Conservation (phyloP, 139 green algal species). For the Dunaliella sp. region DNA sequence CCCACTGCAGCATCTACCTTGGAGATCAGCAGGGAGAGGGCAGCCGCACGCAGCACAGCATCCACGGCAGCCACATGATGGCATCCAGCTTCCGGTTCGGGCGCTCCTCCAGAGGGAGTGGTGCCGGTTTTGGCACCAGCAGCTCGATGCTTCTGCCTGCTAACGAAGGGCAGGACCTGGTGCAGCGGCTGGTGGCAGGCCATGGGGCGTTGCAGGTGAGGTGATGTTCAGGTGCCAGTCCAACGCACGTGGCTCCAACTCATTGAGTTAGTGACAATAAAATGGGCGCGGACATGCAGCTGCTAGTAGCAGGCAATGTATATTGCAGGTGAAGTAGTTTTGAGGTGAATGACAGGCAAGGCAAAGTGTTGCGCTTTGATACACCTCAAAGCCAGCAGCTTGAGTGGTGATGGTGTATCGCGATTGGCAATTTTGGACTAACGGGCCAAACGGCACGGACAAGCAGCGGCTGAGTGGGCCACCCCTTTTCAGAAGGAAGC, state of each 20-base stretch:
- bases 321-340: background rate
- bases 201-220: slow-evolving; percentile 48
- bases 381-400: too few species aligned
- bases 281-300: background rate
- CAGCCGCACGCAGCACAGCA: slow-evolving; percentile 1
- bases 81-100: too few species aligned
- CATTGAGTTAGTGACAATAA: too few species aligned
- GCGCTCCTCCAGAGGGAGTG: too few species aligned
- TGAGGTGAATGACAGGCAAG: background rate
- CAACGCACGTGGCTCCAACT: too few species aligned
- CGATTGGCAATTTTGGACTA: too few species aligned
- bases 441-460: too few species aligned
- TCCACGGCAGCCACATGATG: too few species aligned
- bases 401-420: too few species aligned
- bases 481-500: too few species aligned
- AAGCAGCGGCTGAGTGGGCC: too few species aligned
- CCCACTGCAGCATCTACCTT: background rate
- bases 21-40: background rate
- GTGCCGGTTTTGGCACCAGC: background rate
- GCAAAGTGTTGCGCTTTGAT: background rate
- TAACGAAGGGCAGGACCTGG: slow-evolving; percentile 37
- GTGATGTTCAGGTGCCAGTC: background rate
- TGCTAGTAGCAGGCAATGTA: background rate
- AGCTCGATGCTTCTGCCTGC: slow-evolving; percentile 19
- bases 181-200: slow-evolving; percentile 24